Percentiles rank a stretch among this genome's conserved stretches.
Evolutionary conservation across 805 yeast genomes (phyloP).

Genomic region (Metschnikowia picachoensis): DNA sequence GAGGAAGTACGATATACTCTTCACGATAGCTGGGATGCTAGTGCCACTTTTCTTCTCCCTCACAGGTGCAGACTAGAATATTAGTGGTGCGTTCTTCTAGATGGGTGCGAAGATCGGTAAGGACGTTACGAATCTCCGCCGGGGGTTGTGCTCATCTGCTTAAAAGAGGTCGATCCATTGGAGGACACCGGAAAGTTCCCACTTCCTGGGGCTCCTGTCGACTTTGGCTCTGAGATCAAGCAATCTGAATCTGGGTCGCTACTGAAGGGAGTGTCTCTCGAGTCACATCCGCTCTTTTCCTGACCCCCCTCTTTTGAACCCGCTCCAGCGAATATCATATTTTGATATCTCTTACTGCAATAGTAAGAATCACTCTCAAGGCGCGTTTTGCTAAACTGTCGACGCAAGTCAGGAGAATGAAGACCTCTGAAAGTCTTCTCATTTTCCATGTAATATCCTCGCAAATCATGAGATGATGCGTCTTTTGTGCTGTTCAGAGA

Average conservation of each 20-base stretch:
- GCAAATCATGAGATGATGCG: conserved; percentile 17
- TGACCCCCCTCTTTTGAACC: background rate
- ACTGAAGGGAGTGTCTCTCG: conserved; percentile 5
- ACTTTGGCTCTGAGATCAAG: conserved; percentile 5
- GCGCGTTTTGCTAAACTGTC: conserved; percentile 8
- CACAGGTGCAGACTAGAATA: conserved; percentile 8
- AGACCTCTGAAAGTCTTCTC: conserved; percentile 18
- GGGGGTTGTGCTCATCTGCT: background rate
- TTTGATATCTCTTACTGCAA: conserved; percentile 3
- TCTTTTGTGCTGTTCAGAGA: conserved; percentile 13
- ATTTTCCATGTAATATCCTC: conserved; percentile 14
- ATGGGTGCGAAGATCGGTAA: background rate
- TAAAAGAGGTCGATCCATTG: background rate
- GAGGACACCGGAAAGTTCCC: background rate
- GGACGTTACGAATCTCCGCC: background rate
- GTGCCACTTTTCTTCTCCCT: conserved; percentile 14
- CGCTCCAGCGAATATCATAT: background rate
- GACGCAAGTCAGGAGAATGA: conserved; percentile 24
- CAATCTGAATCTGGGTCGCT: conserved; percentile 10
- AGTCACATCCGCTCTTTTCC: conserved; percentile 3
- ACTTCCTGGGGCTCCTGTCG: conserved; percentile 1
- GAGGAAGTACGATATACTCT: background rate
- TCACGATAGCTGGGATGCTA: conserved; percentile 13
- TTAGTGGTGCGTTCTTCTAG: background rate
- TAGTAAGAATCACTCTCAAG: conserved; percentile 7